A percentile compares a stretch with the other conserved stretches of the same genome.
Conservation (phyloP, 257 asterid species). For the Echites panduratus region DNA sequence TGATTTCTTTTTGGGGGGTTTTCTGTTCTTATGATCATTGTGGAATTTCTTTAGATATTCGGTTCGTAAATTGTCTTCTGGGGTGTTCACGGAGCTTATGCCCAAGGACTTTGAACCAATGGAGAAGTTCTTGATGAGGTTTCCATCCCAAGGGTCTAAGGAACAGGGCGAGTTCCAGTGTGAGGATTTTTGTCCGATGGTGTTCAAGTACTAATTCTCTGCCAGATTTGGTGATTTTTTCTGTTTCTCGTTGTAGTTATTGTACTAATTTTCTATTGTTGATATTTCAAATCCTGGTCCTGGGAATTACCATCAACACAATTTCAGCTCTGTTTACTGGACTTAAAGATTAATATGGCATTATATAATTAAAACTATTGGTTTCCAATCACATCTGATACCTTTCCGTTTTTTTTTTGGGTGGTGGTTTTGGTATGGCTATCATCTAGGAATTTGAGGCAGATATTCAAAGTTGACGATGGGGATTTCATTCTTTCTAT, state of each 20-base stretch:
- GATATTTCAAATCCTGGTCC: neutral
- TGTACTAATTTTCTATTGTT: neutral
- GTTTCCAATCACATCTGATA: neutral
- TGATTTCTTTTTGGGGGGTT: neutral
- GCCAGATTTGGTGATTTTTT: neutral
- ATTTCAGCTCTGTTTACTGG: neutral
- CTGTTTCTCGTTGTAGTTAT: neutral
- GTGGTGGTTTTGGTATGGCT: neutral
- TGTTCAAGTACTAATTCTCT: conserved; percentile 50
- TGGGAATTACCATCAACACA: neutral
- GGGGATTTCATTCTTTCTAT: conserved; percentile 91
- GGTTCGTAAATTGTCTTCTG: conserved; percentile 65
- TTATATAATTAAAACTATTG: neutral
- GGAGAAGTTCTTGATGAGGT: conserved; percentile 86
- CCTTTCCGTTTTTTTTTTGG: conserved; percentile 18
- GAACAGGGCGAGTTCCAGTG: conserved; percentile 73
- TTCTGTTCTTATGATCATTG: neutral
- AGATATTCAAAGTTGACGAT: conserved; percentile 83
- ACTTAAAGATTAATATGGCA: neutral
- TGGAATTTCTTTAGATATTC: conserved; percentile 42
- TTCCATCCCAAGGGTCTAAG: conserved; percentile 79
- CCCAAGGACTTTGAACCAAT: conserved; percentile 77
- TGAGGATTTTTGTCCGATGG: conserved; percentile 87
- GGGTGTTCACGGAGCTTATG: conserved; percentile 38
- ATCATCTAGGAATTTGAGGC: conserved; percentile 64